Evolutionary conservation across 495 filamentous ascomycete genomes (phyloP), one percentile per base, ranked within the genome.

Genomic region (Cercophora newfieldiana): DNA sequence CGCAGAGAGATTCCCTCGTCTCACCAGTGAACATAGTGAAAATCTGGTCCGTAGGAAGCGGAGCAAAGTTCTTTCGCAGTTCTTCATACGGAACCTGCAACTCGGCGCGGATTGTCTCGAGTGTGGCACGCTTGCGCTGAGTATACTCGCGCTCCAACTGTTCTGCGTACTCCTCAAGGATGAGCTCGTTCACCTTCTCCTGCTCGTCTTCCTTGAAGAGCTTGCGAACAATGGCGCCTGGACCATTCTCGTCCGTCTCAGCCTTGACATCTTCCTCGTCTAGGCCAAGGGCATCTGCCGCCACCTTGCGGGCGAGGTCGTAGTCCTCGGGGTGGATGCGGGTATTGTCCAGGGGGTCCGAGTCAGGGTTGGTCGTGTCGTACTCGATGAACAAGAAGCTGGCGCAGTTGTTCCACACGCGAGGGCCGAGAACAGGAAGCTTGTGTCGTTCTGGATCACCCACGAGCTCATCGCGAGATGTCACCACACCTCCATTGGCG

Each of bases 11-110:
- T 0, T 97, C 92, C 44, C 83, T 78, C 1, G 91, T 98, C 74
- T 99, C 95, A 58, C 95, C 96, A 0, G 95, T 97, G 51, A 97
- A 88, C 92, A 97, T 97, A 54, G 92, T 94, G 76, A 97, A 99
- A 71, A 97, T 89, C 67, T 97, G 92, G 28, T 97, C 92, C 0
- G 87, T 81, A 29, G 79, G 80, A 8, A 96, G 82, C 50, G 87
- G 75, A 16, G 86, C 81, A 72, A 95, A 98, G 59, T 88, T 88
- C 68, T 90, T 90, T 19, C 95, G 89, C 53, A 99, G 80, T 72
- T 99, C 95, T 77, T 98, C 95, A 73, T 96, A 99, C 6, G 96
- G 93, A 44, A 90, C 87, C 66, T 94, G 89, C 44, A 99, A 80
- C 78, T 99, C 95, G 4, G 92, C 95, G 60, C 95, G 90, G 70